Evolutionary conservation across 345 rosid species (phyloP).

Genomic region (Lumnitzera racemosa): DNA sequence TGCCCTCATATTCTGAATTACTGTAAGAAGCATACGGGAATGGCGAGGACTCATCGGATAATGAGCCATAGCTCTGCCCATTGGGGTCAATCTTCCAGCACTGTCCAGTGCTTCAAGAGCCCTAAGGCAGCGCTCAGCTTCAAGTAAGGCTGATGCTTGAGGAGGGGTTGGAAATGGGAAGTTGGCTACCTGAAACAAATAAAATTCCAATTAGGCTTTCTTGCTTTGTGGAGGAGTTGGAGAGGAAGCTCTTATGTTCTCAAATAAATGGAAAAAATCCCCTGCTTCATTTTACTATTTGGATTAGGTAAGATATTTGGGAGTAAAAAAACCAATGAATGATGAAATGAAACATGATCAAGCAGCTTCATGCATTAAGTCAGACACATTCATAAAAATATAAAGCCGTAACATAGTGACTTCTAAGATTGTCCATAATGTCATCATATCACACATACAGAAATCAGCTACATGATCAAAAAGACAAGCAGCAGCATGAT

Average conservation of each 20-base stretch:
- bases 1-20: slow-evolving; percentile 45
- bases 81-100: slow-evolving; percentile 51
- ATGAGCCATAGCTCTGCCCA: slow-evolving; percentile 82
- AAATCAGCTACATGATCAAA: not conserved
- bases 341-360: no score
- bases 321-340: not conserved
- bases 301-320: not conserved
- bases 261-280: no score
- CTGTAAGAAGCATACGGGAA: slow-evolving; percentile 86
- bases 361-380: no score
- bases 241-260: no score
- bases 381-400: no score
- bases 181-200: slow-evolving; percentile 53
- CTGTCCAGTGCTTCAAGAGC: slow-evolving; percentile 69
- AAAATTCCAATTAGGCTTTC: not conserved
- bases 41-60: slow-evolving; percentile 92
- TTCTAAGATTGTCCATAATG: no score
- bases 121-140: slow-evolving; percentile 68
- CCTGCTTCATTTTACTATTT: not conserved
- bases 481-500: not conserved
- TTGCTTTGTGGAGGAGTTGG: no score
- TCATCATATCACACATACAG: slow-evolving; percentile 1
- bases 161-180: slow-evolving; percentile 97
- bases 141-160: slow-evolving; percentile 41
- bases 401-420: no score